Base-by-base conservation (phyloP, 768 basidiomycete genomes). In the Kwoniella europaea region DNA sequence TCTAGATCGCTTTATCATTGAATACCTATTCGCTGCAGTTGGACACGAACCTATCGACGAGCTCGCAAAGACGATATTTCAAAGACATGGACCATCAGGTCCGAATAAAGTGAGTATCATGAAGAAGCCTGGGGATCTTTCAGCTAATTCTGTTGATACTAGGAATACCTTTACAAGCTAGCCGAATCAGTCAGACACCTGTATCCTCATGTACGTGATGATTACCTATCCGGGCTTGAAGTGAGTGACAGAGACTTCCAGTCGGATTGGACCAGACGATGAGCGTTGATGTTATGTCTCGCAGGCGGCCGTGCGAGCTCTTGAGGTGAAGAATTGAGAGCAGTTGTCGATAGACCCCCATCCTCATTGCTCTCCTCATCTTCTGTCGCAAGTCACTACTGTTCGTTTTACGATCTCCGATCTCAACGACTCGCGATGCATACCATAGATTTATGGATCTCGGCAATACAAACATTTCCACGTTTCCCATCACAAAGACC, bases 151-250 rank as follows among this genome's bases (percentile, higher is more conserved):
- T 16, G 18, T 35, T 35, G 6, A 24, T 10, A 35, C 2, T 71
- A 95, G 93, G 94, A 97, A 44, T 98, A 98, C 78, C 85, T 97
- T 2, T 96, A 90, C 79, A 86, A 88, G 12, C 89, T 98, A 1
- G 90, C 89, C 0, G 86, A 88, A 18, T 88, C 92, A 0, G 88
- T 98, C 0, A 86, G 89, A n/a, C 82, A 88, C 13, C 88, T 98
- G 2, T 82, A 80, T 57, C 79, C 81, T 3, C 75, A 76, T 43
- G 78, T 80, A 55, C 67, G 72, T 57, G 83, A 84, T 64, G 74
- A 78, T 35, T 84, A 84, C 53, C 74, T 84, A 6, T 82, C 82
- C 58, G 68, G 76, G 15, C 72, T 84, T 3, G 83, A 84, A 70
- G 82, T 81, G 69, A 76, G 78, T 35, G 1, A 35, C 35, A 35